Conservation (phyloP, 2,329 filamentous ascomycete genomes). For the Myriosclerotinia scirpicola region DNA sequence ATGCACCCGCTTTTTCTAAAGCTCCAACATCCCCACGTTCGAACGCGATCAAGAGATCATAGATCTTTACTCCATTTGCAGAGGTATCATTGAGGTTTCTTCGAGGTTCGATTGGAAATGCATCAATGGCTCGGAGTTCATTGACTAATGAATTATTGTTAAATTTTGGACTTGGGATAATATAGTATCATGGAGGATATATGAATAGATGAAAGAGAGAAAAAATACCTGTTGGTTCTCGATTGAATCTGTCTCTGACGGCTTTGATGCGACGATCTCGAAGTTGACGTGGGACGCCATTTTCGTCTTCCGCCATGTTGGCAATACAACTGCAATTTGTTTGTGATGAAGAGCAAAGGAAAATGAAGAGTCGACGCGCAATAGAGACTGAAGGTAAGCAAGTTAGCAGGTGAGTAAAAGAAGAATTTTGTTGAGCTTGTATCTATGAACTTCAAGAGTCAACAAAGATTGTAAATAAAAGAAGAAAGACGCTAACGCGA, state of each 20-base stretch:
- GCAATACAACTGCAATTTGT: not conserved
- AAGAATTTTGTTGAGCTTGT: too few relatives aligned
- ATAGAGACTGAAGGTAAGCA: not conserved
- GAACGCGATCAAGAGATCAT: conserved; percentile 17
- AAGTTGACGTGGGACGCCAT: not conserved
- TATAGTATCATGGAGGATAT: too few relatives aligned
- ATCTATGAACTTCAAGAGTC: not conserved
- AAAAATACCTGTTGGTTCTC: conserved; percentile 6
- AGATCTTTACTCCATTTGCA: conserved; percentile 19
- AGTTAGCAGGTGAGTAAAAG: not conserved
- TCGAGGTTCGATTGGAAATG: conserved; percentile 3
- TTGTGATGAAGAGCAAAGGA: not conserved
- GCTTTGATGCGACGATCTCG: conserved; percentile 14
- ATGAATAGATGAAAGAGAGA: not conserved
- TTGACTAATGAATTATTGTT: not conserved
- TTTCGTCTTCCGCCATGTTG: not conserved
- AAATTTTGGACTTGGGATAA: not conserved
- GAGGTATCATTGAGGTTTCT: conserved; percentile 23
- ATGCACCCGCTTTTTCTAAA: conserved; percentile 26
- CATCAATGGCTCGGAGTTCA: conserved; percentile 18
- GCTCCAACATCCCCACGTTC: conserved; percentile 20
- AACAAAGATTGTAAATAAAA: not conserved
- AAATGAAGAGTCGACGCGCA: not conserved
- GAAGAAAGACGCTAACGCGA: fast-evolving
- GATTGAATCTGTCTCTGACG: conserved; percentile 4